These are phyloP conservation scores for Austroboletus novae-zelandiae DNA, from an alignment of 1,284 basidiomycete species.

Conservation along the genomic window DNA sequence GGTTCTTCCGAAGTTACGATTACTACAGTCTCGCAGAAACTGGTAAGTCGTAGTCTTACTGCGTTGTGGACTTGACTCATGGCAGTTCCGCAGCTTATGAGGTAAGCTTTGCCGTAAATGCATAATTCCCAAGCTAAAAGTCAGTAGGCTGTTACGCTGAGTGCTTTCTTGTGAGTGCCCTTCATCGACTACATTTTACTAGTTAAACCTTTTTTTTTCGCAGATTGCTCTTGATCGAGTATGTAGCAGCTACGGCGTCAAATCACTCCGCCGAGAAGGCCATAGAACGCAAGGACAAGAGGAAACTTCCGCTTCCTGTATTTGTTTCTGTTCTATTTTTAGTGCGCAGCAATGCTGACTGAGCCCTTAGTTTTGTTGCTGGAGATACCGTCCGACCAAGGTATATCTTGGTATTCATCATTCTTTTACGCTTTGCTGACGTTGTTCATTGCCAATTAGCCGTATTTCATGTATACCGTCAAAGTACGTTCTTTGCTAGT, in stretches of 20 bases:
- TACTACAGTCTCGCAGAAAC: constrained; percentile 79
- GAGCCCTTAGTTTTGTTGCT: constrained; percentile 58
- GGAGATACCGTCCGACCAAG: constrained; percentile 81
- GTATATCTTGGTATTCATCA: constrained; percentile 30
- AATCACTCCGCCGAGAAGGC: constrained; percentile 64
- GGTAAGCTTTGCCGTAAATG: constrained; percentile 25
- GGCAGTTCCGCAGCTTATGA: constrained; percentile 34
- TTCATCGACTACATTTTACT: constrained; percentile 17
- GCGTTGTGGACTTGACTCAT: constrained; percentile 5
- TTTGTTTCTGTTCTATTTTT: background rate
- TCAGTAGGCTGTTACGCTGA: constrained; percentile 67
- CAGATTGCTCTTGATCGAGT: constrained; percentile 81
- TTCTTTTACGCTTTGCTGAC: background rate
- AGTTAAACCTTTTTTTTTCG: constrained; percentile 2
- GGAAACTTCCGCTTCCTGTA: constrained; percentile 70
- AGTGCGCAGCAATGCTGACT: background rate
- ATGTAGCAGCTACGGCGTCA: constrained; percentile 67
- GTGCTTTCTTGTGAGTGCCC: constrained; percentile 68
- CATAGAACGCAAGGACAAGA: constrained; percentile 78
- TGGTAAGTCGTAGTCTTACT: constrained; percentile 41
- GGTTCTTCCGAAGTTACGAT: constrained; percentile 78
- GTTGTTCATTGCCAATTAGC: constrained; percentile 34
- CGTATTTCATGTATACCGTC: constrained; percentile 86
- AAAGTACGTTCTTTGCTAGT: constrained; percentile 48
- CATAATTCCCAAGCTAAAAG: constrained; percentile 31